Percentiles rank a stretch among this genome's conserved stretches.
Evolutionary conservation across 140 eudicot genomes (phyloP).

Genomic region (Senecio squalidus): DNA sequence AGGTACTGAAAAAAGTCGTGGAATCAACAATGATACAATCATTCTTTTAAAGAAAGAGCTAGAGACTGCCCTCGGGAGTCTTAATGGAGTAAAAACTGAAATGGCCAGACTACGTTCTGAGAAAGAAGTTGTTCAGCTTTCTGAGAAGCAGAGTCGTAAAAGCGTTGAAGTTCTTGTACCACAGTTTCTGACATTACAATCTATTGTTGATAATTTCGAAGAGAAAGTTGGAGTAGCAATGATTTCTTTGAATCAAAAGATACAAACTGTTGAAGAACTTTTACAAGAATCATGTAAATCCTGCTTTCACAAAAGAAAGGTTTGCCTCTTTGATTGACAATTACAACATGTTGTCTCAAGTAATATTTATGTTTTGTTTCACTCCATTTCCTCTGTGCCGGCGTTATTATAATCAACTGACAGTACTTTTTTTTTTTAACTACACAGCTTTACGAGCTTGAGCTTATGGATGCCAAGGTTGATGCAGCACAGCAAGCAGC

Average conservation of each 20-base stretch:
- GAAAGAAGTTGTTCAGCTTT: constrained; percentile 38
- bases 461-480: constrained; percentile 64
- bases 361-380: neutral
- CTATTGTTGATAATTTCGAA: constrained; percentile 40
- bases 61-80: constrained; percentile 73
- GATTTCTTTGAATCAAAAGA: constrained; percentile 47
- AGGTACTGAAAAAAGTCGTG: constrained; percentile 11
- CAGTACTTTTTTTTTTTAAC: no score
- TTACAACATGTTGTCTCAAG: neutral
- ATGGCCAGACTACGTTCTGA: constrained; percentile 45
- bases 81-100: constrained; percentile 67
- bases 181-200: constrained; percentile 39
- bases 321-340: constrained; percentile 7
- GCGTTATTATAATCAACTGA: no score
- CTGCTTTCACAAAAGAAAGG: constrained; percentile 63
- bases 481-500: constrained; percentile 65
- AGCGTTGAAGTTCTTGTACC: constrained; percentile 40
- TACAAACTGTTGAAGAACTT: constrained; percentile 38
- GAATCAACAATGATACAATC: constrained; percentile 46
- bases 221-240: constrained; percentile 40
- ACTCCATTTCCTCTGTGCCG: neutral
- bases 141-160: constrained; percentile 40
- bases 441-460: constrained; percentile 62
- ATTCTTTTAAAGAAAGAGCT: constrained; percentile 68
- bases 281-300: constrained; percentile 40